Base-by-base conservation (phyloP, 164 flowering plant genomes). In the Annona cherimola region DNA sequence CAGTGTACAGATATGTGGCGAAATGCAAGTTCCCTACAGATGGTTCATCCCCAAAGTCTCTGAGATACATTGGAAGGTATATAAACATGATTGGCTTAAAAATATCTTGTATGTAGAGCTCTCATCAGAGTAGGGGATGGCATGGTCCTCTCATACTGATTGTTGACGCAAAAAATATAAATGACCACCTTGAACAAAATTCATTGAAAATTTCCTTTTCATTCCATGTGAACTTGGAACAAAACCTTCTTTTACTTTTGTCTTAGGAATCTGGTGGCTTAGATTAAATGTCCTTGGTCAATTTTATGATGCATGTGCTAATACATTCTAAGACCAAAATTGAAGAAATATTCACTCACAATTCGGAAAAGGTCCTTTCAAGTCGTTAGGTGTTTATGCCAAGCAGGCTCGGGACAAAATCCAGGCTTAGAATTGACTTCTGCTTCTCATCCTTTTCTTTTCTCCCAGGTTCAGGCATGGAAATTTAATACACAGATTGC, bases 61-160 rank as follows among this genome's bases (percentile, higher is more conserved):
- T 93, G 62, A 86, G 98, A 89, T 96, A 96, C 79, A 79, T 93
- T 76, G 99, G 98, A 81, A 96, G 99, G 97, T 93, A 83, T 45
- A 6, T 42, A 40, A 9, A 44, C 45, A 35, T 63, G 66, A 42
- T 44, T 70, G 45, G 14, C 57, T 50, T 7, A 50, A 11, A 26
- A 50, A 50, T 50, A 5, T 50, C 7, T 50, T 50, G 57, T 11
- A 50, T 8, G 9, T 1, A 50, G 14, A 50, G 14, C 9, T 50
- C 9, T 50, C 14, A 8, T 16, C 14, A 16, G 57, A 7, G 57
- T 1, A 8, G 57, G 57, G 14, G 9, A 50, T 45, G 4, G 50
- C 6, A 8, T 45, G 50, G 6, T 45, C 50, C 9, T 45, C 50
- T 8, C 50, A 45, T 45, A 4, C 9, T 45, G 50, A 45, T 45